Conservation (phyloP, 805 yeast genomes). For the Saccharomycopsis sp. region DNA sequence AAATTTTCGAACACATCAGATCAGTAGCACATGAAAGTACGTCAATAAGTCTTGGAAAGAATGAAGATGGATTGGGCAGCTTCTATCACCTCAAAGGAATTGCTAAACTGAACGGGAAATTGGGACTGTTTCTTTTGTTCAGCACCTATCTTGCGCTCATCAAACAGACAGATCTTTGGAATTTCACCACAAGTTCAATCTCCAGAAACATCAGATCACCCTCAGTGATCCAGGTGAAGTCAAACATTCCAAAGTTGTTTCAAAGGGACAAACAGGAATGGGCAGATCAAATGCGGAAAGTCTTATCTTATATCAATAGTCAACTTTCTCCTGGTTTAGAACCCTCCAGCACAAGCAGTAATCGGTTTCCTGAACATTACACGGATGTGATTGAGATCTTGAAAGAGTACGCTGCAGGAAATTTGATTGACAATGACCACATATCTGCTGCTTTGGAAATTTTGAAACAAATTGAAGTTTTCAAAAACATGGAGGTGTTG, state of each 20-base stretch:
- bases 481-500: conserved; percentile 34
- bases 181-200: background rate
- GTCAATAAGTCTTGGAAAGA: too few relatives aligned
- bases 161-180: conserved; percentile 16
- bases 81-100: too few relatives aligned
- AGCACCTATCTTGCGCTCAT: conserved; percentile 10
- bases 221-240: conserved; percentile 5
- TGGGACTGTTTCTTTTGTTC: too few relatives aligned
- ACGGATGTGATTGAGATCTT: conserved; percentile 37
- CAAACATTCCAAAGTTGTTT: too few relatives aligned
- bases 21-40: too few relatives aligned
- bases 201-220: conserved; percentile 10
- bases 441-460: conserved; percentile 41
- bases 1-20: too few relatives aligned
- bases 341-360: background rate
- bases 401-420: conserved; percentile 48
- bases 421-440: conserved; percentile 40
- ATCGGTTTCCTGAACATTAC: conserved; percentile 27
- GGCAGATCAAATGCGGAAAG: too few relatives aligned
- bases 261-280: too few relatives aligned
- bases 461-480: conserved; percentile 27
- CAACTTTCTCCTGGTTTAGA: too few relatives aligned
- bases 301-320: too few relatives aligned
- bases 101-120: too few relatives aligned
- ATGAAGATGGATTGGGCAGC: too few relatives aligned